Conservation (phyloP, 345 rosid species). For the Kandelia obovata region DNA sequence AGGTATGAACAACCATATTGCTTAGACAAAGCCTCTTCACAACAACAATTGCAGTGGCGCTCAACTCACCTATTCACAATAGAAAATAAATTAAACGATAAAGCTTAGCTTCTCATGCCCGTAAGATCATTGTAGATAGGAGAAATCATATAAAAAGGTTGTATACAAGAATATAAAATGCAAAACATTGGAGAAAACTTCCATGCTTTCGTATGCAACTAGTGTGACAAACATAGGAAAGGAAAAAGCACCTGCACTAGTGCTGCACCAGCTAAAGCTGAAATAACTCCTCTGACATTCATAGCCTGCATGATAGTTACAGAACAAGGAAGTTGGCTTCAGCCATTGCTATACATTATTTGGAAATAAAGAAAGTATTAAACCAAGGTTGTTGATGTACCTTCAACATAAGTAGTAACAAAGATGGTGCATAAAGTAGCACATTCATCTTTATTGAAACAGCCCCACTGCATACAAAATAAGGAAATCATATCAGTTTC, state of each 20-base stretch:
- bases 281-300: slow-evolving; percentile 63
- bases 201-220: not conserved
- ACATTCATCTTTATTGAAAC: slow-evolving; percentile 96
- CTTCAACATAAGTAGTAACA: slow-evolving; percentile 74
- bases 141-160: not conserved
- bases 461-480: slow-evolving; percentile 49
- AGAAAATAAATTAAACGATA: slow-evolving; percentile 21
- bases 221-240: slow-evolving; percentile 12
- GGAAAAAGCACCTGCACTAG: slow-evolving; percentile 66
- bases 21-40: slow-evolving; percentile 20
- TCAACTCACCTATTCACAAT: slow-evolving; percentile 59
- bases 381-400: slow-evolving; percentile 25
- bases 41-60: slow-evolving; percentile 30
- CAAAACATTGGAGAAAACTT: not conserved
- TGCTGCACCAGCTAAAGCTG: slow-evolving; percentile 85
- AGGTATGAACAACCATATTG: slow-evolving; percentile 31
- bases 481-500: slow-evolving; percentile 14
- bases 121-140: not conserved
- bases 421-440: slow-evolving; percentile 82
- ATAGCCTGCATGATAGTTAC: slow-evolving; percentile 51
- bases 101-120: slow-evolving; percentile 8
- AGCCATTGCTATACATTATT: slow-evolving; percentile 15
- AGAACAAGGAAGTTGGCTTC: slow-evolving; percentile 20
- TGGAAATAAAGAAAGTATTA: not conserved
- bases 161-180: not conserved